Conservation (phyloP, 805 yeast genomes). For the Candida sphagnicola region DNA sequence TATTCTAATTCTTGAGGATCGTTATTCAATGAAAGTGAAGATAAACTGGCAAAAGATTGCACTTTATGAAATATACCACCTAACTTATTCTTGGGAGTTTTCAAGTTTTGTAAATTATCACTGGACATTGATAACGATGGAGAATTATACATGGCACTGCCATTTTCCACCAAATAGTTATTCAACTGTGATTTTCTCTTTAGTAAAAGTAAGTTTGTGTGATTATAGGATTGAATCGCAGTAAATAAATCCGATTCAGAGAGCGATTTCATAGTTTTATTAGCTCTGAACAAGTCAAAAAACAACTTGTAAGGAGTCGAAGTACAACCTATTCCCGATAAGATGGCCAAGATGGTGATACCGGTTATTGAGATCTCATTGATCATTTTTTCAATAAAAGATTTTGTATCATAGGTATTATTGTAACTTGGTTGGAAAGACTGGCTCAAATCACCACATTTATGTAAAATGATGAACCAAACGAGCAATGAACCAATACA, state of each 20-base stretch:
- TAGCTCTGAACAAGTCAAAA: slow-evolving; percentile 3
- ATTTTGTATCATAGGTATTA: slow-evolving; percentile 11
- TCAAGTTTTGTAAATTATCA: slow-evolving; percentile 5
- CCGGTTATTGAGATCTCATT: slow-evolving; percentile 47
- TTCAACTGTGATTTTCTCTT: slow-evolving; percentile 31
- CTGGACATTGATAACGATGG: slow-evolving; percentile 10
- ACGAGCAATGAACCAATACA: slow-evolving; percentile 12
- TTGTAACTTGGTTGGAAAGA: slow-evolving; percentile 17
- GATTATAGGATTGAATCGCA: slow-evolving; percentile 36
- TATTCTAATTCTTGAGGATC: slow-evolving; percentile 30
- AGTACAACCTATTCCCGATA: slow-evolving; percentile 51
- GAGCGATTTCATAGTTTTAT: slow-evolving; percentile 9
- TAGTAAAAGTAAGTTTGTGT: slow-evolving; percentile 31
- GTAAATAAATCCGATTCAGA: slow-evolving; percentile 29
- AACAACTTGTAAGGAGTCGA: slow-evolving; percentile 38
- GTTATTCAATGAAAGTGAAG: slow-evolving; percentile 7
- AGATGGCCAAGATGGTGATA: slow-evolving; percentile 44
- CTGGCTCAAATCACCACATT: slow-evolving; percentile 30
- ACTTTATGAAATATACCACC: slow-evolving; percentile 35
- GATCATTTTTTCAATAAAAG: slow-evolving; percentile 39
- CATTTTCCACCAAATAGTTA: slow-evolving; percentile 11
- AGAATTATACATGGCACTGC: slow-evolving; percentile 25
- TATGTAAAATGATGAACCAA: slow-evolving; percentile 34
- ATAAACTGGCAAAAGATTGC: slow-evolving; percentile 37
- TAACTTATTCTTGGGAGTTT: slow-evolving; percentile 13